Evolutionary conservation across 106 monocot genomes (phyloP).

Genomic region (Apostasia ramifera): DNA sequence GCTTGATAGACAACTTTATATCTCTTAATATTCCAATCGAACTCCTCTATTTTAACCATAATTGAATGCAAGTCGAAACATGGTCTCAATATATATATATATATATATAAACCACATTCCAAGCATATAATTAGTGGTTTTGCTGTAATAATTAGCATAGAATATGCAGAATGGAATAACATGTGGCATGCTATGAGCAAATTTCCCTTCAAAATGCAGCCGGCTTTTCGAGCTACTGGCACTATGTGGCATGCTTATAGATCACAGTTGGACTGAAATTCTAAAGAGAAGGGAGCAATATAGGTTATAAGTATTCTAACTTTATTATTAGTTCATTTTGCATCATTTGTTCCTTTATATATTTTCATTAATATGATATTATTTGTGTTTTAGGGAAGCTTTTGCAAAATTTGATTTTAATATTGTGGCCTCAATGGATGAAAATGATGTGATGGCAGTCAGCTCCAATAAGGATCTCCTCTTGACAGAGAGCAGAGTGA

Average conservation of each 20-base stretch:
- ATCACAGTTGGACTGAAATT: constrained; percentile 77
- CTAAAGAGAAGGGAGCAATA: constrained; percentile 65
- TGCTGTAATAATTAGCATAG: no score
- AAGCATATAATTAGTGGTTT: no score
- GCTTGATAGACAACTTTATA: no score
- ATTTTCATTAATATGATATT: neutral
- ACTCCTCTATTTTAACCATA: no score
- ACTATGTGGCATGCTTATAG: constrained; percentile 70
- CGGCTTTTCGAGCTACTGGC: constrained; percentile 66
- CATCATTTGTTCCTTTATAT: neutral
- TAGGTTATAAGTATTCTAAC: constrained; percentile 27
- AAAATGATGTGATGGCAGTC: constrained; percentile 57
- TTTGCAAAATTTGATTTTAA: constrained; percentile 57
- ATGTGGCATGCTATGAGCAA: neutral
- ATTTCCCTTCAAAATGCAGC: constrained; percentile 16
- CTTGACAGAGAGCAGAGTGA: constrained; percentile 45
- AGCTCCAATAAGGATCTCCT: constrained; percentile 52
- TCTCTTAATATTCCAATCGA: no score
- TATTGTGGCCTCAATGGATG: constrained; percentile 67
- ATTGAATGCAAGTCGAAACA: no score
- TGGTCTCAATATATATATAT: no score
- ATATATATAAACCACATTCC: no score
- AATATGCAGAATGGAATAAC: neutral
- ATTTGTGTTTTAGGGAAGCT: constrained; percentile 21
- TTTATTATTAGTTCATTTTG: neutral